phyloP scores from a whole-genome alignment of 768 basidiomycete genomes.

The Russula sp. region DNA sequence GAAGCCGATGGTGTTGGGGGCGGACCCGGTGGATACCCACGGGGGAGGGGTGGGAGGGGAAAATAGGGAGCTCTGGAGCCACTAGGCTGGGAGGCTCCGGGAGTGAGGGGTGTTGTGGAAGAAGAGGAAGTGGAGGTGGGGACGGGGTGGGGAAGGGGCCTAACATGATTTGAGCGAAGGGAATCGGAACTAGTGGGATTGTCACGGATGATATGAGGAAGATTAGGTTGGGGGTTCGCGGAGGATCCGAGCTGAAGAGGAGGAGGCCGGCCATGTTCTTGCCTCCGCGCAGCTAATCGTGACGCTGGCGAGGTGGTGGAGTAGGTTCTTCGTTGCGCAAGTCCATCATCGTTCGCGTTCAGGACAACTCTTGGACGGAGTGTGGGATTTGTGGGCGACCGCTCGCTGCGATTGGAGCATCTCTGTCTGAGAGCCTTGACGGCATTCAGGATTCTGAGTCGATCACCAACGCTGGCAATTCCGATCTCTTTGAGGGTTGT shows the following conservation, averaged over 20 bases:
- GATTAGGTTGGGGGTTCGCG: slow-evolving; percentile 47
- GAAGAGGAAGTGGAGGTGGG: slow-evolving; percentile 15
- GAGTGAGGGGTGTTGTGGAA: slow-evolving; percentile 30
- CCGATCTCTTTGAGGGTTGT: slow-evolving; percentile 85
- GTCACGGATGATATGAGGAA: slow-evolving; percentile 70
- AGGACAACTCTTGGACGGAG: slow-evolving; percentile 14
- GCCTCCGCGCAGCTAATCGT: slow-evolving; percentile 28
- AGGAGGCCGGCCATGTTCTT: slow-evolving; percentile 64
- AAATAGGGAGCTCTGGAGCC: slow-evolving; percentile 47
- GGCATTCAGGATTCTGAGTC: slow-evolving; percentile 79
- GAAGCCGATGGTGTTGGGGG: slow-evolving; percentile 29
- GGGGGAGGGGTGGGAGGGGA: slow-evolving; percentile 65
- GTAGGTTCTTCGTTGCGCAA: slow-evolving; percentile 24
- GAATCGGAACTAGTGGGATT: slow-evolving; percentile 48
- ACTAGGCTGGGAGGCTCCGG: slow-evolving; percentile 33
- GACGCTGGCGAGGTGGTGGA: slow-evolving; percentile 21
- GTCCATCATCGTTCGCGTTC: slow-evolving; percentile 16
- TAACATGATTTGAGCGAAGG: slow-evolving; percentile 33
- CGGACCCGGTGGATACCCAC: slow-evolving; percentile 44
- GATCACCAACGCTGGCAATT: slow-evolving; percentile 82
- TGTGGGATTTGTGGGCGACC: slow-evolving; percentile 1
- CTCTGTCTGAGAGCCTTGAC: slow-evolving; percentile 72
- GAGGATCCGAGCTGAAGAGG: slow-evolving; percentile 64
- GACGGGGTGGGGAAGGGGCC: slow-evolving; percentile 47
- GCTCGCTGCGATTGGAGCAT: slow-evolving; percentile 32